A percentile compares a stretch with the other conserved stretches of the same genome.
phyloP scores from a whole-genome alignment of 2,329 filamentous ascomycete genomes.

The Beauveria sp. region DNA sequence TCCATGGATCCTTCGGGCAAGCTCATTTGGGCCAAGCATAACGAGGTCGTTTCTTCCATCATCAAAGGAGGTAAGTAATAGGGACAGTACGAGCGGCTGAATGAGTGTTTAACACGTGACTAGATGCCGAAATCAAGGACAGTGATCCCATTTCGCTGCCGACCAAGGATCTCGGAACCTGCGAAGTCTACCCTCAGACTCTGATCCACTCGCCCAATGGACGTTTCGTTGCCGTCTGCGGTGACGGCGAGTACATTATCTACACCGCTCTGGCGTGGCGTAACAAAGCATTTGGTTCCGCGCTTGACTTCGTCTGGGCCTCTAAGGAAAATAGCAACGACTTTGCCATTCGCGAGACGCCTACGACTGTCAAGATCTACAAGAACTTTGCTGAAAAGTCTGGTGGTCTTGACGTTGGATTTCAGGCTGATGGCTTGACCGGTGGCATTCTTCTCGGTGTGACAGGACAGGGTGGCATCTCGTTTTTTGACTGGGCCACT shows the following conservation, averaged over 20 bases:
- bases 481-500: conserved; percentile 93
- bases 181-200: conserved; percentile 93
- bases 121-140: conserved; percentile 77
- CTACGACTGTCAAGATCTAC: conserved; percentile 92
- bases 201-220: conserved; percentile 94
- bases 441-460: conserved; percentile 89
- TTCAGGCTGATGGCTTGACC: conserved; percentile 84
- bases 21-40: conserved; percentile 91
- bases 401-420: conserved; percentile 86
- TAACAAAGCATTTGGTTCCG: conserved; percentile 95
- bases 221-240: conserved; percentile 72
- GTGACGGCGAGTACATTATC: conserved; percentile 97
- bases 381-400: conserved; percentile 94
- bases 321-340: conserved; percentile 98
- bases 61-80: conserved; percentile 66
- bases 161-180: conserved; percentile 90
- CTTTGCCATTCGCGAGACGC: conserved; percentile 91
- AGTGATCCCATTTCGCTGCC: conserved; percentile 78
- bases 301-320: conserved; percentile 93
- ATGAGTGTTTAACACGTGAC: conserved; percentile 20
- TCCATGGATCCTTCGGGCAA: conserved; percentile 97
- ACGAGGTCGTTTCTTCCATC: conserved; percentile 87
- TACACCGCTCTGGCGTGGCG: conserved; percentile 95
- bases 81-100: neutral
- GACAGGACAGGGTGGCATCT: conserved; percentile 88